A percentile compares a stretch with the other conserved stretches of the same genome.
Conservation (phyloP, 2,329 filamentous ascomycete genomes). For the Ceratocystis harringtonii region DNA sequence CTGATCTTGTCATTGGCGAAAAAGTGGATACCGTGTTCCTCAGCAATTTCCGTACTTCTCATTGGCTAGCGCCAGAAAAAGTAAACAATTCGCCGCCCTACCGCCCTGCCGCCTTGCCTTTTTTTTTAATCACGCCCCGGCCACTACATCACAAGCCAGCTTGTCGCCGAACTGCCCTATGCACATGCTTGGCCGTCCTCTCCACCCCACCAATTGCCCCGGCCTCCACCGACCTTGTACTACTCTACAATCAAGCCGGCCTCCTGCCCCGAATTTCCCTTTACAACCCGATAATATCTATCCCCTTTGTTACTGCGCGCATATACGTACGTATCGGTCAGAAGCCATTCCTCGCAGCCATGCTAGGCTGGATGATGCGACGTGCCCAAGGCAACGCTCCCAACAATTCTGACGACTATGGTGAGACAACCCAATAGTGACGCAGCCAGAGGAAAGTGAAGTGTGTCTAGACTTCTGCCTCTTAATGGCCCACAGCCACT, state of each 20-base stretch:
- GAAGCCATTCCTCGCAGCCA: slow-evolving; percentile 20
- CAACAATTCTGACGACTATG: slow-evolving; percentile 20
- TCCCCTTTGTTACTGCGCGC: too few relatives aligned
- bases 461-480: too few relatives aligned
- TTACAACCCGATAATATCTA: too few relatives aligned
- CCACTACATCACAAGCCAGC: neutral
- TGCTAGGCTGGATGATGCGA: slow-evolving; percentile 48
- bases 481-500: neutral
- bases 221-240: too few relatives aligned
- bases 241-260: too few relatives aligned
- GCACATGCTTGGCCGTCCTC: too few relatives aligned
- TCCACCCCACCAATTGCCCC: too few relatives aligned
- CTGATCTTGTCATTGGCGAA: neutral
- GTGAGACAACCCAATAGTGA: neutral
- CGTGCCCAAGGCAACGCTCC: slow-evolving; percentile 30
- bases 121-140: neutral
- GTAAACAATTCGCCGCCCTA: neutral
- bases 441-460: neutral
- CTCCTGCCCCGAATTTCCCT: too few relatives aligned
- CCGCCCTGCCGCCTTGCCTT: neutral
- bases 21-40: neutral
- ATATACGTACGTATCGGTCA: neutral
- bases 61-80: neutral
- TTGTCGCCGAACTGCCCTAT: neutral
- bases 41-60: neutral